Conservation (phyloP, 176 grass and related monocot genomes). For the Paspalum vaginatum region DNA sequence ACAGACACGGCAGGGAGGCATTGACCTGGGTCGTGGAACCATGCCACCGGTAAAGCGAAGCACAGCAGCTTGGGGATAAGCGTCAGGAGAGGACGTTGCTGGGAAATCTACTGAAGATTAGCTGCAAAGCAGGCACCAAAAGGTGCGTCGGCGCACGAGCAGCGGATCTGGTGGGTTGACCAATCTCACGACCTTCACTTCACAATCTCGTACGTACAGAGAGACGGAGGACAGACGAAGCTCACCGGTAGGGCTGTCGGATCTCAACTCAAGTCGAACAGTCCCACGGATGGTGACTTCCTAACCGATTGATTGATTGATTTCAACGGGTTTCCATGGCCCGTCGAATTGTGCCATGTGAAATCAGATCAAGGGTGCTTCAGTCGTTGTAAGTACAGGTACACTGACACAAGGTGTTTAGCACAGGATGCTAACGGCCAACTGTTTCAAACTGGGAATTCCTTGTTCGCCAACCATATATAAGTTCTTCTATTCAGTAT, state of each 20-base stretch:
- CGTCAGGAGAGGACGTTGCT: neutral
- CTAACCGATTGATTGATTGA: neutral
- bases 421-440: neutral
- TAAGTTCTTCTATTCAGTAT: too few relatives aligned
- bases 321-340: neutral
- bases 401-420: neutral
- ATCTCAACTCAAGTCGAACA: neutral
- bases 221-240: too few relatives aligned
- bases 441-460: neutral
- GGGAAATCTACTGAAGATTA: slow-evolving; percentile 5
- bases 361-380: slow-evolving; percentile 7
- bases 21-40: slow-evolving; percentile 10
- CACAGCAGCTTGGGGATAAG: neutral
- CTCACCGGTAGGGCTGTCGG: neutral
- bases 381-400: neutral
- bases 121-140: slow-evolving; percentile 28
- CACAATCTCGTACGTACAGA: neutral
- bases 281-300: neutral
- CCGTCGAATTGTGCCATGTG: neutral
- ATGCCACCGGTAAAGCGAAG: neutral
- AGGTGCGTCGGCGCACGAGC: slow-evolving; percentile 12
- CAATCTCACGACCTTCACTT: neutral
- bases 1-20: neutral
- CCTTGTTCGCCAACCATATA: neutral
- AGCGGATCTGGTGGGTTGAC: neutral